Base-by-base conservation (phyloP, 2,329 filamentous ascomycete species). In the Botrytis pseudocinerea region DNA sequence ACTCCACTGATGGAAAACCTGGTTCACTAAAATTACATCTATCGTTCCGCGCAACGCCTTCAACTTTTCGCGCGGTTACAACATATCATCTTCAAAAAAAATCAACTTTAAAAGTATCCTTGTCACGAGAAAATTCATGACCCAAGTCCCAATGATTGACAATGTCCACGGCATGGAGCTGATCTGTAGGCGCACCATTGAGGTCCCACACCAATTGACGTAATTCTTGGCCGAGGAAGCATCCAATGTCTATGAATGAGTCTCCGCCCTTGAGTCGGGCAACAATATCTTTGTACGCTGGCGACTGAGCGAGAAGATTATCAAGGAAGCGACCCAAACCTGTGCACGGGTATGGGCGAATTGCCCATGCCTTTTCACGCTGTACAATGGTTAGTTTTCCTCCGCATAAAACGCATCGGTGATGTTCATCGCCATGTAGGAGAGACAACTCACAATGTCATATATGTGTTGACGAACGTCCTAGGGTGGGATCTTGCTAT, bases 161-260 rank as follows among this genome's bases (percentile, higher is more conserved):
- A 7, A 77, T 32, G 44, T 83, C 83, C 1, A 77, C 74, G 20
- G 80, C 82, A 38, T 79, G 81, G 40, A 80, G 76, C 4, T 80
- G 18, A 73, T 74, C n/a, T 74, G 77, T 68, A 2, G 81, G 80
- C 0, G 78, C 81, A 6, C 82, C 82, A 48, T 83, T 82, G 12
- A 77, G 74, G 7, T 65, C 44, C 44, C 44, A 48, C 20, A 74
- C 75, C 18, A 83, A 76, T 32, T 80, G 79, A 22, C 82, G 81
- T 10, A 83, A 75, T 48, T 84, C 82, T 72, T 83, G 82, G 0
- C 80, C 82, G 42, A 84, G 78, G 66, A 80, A 82, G 57, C 82
- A 83, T 14, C 82, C 82, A 6, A 77, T 44, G 38, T 75, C 74
- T 8, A 77, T 40, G 57, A 76, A 77, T 2, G 48, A 74, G 10